Evolutionary conservation across 148 eudicot genomes (phyloP), one percentile per base, ranked within the genome.

Genomic region (Rhododendron williamsianum): DNA sequence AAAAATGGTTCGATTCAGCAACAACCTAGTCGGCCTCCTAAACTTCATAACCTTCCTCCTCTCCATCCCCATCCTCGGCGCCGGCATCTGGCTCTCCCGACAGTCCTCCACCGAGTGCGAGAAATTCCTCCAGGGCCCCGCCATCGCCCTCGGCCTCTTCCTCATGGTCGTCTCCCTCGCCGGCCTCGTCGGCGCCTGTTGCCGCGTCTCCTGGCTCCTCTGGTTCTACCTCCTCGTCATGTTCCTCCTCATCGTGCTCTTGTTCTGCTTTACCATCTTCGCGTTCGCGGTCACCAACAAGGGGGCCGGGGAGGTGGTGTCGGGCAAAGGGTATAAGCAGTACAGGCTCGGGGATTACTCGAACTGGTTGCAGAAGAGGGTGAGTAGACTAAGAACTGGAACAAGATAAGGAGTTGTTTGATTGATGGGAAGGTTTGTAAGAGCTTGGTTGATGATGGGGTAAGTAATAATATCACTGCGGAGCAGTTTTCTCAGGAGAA

Each of bases 331-430:
- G 46, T 95, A 97, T 76, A 97, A 95, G 90, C 95, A 93, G 89
- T 95, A 97, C 51, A 86, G 77, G 82, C 89, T 95, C 16, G 98
- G 98, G 13, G 99, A 97, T 87, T 97, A 95, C 78, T 95, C 98
- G 0, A 85, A 92, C 80, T 97, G 99, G 99, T 76, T 97, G 90
- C 98, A 92, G 87, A 97, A 95, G 41, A 87, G 99, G 78, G 99
- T 97, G 3, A 89, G 38, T 4, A 81, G 73, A n/a, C 74, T 12
- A 91, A 93, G 88, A 91, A 95, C 49, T 97, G 99, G 99, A 86
- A 86, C 23, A 86, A 82, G 85, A 92, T 97, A 71, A 88, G 19
- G 90, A 95, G 95, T 83, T 97, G 98, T 89, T 91, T 97, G 92
- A 35, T 80, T 80, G 98, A 93, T 87, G 91, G 94, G 16, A 92